Base-by-base conservation (phyloP, 805 yeast species). In the Candida hispaniensis region DNA sequence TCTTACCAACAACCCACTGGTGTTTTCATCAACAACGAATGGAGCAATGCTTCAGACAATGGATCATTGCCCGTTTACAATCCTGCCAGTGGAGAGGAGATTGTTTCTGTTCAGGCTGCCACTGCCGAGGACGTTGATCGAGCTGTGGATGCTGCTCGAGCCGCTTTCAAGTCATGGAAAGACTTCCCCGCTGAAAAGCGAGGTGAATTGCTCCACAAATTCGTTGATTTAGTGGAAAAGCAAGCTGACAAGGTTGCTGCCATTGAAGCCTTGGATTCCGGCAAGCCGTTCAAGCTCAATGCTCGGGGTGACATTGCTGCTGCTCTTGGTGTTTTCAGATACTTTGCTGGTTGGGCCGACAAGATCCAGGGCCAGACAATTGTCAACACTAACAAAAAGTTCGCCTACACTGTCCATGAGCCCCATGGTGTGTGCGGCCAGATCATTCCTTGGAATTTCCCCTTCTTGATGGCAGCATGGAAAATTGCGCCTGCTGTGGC, bases 211-310 rank as follows among this genome's bases (percentile, higher is more conserved):
- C 60, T 86, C 47, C 55, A 60, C 62, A 76, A 72, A 56, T 67
- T 86, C 43, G 94, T 94, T 26, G 88, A 79, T 45, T 63, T 76
- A 49, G 60, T 86, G 43, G 94, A 81, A 50, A 66, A 69, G 48
- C 66, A 86, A 53, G 65, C 69, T 38, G 93, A 82, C 42, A 60
- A 67, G 20, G 61, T 88, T 39, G 88, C 95, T 14, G 64, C 73
- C 28, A 79, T 86, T 50, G 97, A 86, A 60, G 67, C 94, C 14
- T 64, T 79, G 56, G 95, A 86, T 59, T 85, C 85, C 55, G 97
- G 97, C 60, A 86, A 86, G 63, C 74, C 94, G 14, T 42, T 54
- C 26, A 32, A 40, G 27, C 39, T 47, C 39, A 47, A 47, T 42
- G 56, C 61, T 30, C 39, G 38, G 14, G 58, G 49, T 19, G 93